Percentiles rank a stretch among this genome's conserved stretches.
Conservation (phyloP, 2,329 filamentous ascomycete genomes). For the Piedraia hortae region DNA sequence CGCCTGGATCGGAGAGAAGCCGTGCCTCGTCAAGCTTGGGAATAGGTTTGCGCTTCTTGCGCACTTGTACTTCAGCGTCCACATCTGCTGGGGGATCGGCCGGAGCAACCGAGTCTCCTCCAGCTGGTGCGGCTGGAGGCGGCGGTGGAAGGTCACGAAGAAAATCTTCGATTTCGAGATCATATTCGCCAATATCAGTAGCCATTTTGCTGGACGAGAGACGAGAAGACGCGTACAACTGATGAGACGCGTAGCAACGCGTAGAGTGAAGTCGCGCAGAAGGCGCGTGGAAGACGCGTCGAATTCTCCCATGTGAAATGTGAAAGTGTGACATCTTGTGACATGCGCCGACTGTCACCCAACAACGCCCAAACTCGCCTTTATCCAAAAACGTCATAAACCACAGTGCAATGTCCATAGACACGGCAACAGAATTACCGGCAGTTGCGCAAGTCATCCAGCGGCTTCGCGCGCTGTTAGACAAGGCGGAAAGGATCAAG, state of each 20-base stretch:
- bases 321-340: constrained; percentile 1
- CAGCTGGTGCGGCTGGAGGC: constrained; percentile 13
- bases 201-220: constrained; percentile 2
- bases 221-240: too few relatives aligned
- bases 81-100: constrained; percentile 29
- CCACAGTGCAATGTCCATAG: constrained; percentile 9
- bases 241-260: too few relatives aligned
- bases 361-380: background rate
- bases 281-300: constrained; percentile 2
- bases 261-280: background rate
- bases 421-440: constrained; percentile 7
- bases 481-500: constrained; percentile 16
- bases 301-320: too few relatives aligned
- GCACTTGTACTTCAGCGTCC: constrained; percentile 62
- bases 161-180: constrained; percentile 28
- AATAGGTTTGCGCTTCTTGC: constrained; percentile 45
- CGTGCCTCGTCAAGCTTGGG: constrained; percentile 69
- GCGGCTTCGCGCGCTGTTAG: constrained; percentile 16
- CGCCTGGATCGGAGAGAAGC: constrained; percentile 65
- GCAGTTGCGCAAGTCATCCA: constrained; percentile 6
- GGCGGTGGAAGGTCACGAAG: constrained; percentile 17
- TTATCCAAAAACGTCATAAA: too few relatives aligned
- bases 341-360: background rate
- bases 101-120: constrained; percentile 13
- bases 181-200: constrained; percentile 32